phyloP scores from a whole-genome alignment of 2,329 filamentous ascomycete genomes.

The Colletotrichum coccodes region DNA sequence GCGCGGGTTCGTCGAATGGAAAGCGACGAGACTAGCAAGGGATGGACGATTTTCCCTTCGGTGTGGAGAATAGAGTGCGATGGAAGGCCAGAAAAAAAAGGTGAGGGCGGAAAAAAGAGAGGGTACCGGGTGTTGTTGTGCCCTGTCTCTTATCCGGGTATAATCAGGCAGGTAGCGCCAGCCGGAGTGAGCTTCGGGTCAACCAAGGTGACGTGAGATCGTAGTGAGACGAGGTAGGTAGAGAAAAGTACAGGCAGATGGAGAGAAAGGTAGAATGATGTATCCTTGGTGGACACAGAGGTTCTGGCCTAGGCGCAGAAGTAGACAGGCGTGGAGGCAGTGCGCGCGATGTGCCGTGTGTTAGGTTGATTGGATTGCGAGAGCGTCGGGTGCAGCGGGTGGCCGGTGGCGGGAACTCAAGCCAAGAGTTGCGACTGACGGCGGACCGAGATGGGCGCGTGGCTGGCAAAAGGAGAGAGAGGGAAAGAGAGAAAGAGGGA shows the following conservation, averaged over 20 bases:
- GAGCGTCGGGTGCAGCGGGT: constrained; percentile 26
- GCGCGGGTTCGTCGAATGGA: constrained; percentile 1
- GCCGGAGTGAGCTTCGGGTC: background rate
- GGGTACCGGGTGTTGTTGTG: background rate
- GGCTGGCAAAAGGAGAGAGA: background rate
- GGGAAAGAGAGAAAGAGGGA: background rate
- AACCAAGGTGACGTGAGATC: background rate
- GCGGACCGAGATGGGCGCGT: constrained; percentile 1
- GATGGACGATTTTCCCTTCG: background rate
- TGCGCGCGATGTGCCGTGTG: constrained; percentile 13
- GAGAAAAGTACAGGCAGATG: background rate
- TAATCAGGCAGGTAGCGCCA: background rate
- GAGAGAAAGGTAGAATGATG: constrained; percentile 2
- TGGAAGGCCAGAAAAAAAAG: background rate
- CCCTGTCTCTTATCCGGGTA: background rate
- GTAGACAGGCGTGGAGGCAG: constrained; percentile 5
- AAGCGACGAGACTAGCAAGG: background rate
- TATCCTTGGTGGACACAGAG: background rate
- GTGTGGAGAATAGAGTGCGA: background rate
- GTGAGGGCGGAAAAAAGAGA: background rate
- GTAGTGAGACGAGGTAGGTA: background rate
- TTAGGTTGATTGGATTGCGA: background rate
- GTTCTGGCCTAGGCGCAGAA: background rate
- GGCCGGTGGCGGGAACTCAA: constrained; percentile 22
- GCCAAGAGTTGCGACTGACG: constrained; percentile 1